A percentile compares a stretch with the other conserved stretches of the same genome.
These are phyloP conservation scores for Botrytis pseudocinerea DNA, from an alignment of 2,329 filamentous ascomycete genomes.

Conservation along the genomic window DNA sequence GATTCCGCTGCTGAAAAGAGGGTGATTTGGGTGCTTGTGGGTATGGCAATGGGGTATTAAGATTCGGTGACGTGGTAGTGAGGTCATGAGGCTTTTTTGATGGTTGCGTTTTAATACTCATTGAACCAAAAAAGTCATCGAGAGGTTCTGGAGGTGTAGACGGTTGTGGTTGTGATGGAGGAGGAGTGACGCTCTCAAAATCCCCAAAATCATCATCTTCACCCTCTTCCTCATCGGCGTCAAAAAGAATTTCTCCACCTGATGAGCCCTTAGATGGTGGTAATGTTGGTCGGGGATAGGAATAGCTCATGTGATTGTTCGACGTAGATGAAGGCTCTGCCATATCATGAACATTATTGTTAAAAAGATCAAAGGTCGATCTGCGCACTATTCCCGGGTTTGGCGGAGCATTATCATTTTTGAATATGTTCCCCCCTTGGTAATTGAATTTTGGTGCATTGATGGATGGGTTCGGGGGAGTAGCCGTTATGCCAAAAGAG, in stretches of 20 bases:
- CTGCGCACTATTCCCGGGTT: conserved; percentile 30
- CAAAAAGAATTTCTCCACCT: conserved; percentile 40
- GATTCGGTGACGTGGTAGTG: conserved; percentile 39
- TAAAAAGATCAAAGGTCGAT: conserved; percentile 37
- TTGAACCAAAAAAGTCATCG: conserved; percentile 41
- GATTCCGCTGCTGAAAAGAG: conserved; percentile 55
- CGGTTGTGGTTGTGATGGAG: conserved; percentile 28
- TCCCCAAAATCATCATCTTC: conserved; percentile 68
- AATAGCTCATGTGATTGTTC: conserved; percentile 19
- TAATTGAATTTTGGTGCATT: conserved; percentile 25
- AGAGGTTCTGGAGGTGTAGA: conserved; percentile 29
- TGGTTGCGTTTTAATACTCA: conserved; percentile 35
- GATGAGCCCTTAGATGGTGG: conserved; percentile 27
- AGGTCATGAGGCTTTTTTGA: conserved; percentile 41
- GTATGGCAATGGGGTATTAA: conserved; percentile 42
- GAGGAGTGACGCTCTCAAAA: conserved; percentile 57
- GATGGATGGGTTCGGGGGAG: conserved; percentile 23
- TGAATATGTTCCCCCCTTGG: conserved; percentile 21
- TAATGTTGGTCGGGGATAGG: neutral
- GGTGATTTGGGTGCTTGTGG: conserved; percentile 53
- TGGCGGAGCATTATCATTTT: conserved; percentile 20
- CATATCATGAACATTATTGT: conserved; percentile 28
- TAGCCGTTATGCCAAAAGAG: conserved; percentile 32
- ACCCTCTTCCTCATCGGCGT: conserved; percentile 44
- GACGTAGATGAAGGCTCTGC: conserved; percentile 17